Evolutionary conservation across 2,329 filamentous ascomycete species (phyloP).

Genomic region (Monascus ruber): DNA sequence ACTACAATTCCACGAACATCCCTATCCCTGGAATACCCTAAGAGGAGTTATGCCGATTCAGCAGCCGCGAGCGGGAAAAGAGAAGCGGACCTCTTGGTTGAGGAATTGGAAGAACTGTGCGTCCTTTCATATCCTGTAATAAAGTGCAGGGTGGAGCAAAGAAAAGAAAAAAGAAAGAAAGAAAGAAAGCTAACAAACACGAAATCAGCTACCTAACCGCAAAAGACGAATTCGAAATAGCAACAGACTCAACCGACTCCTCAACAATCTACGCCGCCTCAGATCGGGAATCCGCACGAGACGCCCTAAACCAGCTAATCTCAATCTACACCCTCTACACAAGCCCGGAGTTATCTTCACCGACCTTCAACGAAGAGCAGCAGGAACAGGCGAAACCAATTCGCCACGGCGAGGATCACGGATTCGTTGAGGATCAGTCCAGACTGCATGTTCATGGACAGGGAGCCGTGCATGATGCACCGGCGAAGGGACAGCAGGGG

Average conservation of each 20-base stretch:
- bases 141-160: neutral
- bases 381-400: conserved; percentile 1
- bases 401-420: neutral
- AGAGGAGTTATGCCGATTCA: neutral
- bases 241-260: conserved; percentile 35
- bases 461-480: neutral
- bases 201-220: conserved; percentile 30
- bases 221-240: conserved; percentile 40
- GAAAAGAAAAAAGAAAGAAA: conserved; percentile 9
- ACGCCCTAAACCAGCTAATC: conserved; percentile 31
- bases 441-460: neutral
- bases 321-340: conserved; percentile 26
- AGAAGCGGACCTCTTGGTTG: conserved; percentile 22
- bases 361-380: neutral
- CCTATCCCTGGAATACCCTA: no score
- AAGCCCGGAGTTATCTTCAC: neutral
- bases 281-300: conserved; percentile 35
- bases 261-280: conserved; percentile 36
- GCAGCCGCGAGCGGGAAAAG: conserved; percentile 12
- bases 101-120: conserved; percentile 28
- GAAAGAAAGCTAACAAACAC: neutral
- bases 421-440: neutral
- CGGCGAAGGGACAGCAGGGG: neutral
- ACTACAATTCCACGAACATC: no score
- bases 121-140: neutral